Evolutionary conservation across 2,329 filamentous ascomycete species (phyloP), one percentile per base, ranked within the genome.

Genomic region (Tricladium varicosporioides): DNA sequence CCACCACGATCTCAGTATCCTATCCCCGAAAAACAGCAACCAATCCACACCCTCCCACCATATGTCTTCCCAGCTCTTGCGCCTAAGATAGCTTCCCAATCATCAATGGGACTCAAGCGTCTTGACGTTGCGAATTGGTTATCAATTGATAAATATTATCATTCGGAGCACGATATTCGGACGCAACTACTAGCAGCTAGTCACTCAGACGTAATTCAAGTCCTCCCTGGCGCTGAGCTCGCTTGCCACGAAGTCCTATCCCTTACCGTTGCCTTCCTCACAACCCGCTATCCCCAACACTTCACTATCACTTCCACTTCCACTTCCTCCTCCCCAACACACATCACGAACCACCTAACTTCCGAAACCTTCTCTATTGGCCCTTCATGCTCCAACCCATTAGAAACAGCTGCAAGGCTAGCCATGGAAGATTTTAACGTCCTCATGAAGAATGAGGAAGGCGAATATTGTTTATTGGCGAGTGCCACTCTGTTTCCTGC

Each of bases 341-440:
- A 27, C 22, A 69, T 77, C 40, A 65, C 72, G 16, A 80, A 81
- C 56, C 71, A 73, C 33, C 67, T 76, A 48, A 78, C 75, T 0
- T 67, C 69, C 11, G 78, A 81, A 51, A 71, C 67, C 14, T 80
- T 77, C 58, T 59, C 65, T 0, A 67, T 80, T 33, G 70, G 71
- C 1, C 66, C 63, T 2, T 63, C 68, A 31, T 67, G 69, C 27
- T 63, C 71, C 5, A 72, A 77, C 48, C 76, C 79, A 1, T 66
- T 82, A n/a, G 80, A 81, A 57, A 68, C 77, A 13, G 76, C 76
- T 9, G 78, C 78, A 0, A 71, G 78, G 48, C 67, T 82, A 15
- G 74, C 75, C 1, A 77, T 76, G 74, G 79, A 81, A 63, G 80
- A 82, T 58, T 73, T 82, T 56, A 80, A 74, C 50, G 71, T 83